Conservation (phyloP, 352 stramenopile genomes). For the Pythium vanterpoolii region DNA sequence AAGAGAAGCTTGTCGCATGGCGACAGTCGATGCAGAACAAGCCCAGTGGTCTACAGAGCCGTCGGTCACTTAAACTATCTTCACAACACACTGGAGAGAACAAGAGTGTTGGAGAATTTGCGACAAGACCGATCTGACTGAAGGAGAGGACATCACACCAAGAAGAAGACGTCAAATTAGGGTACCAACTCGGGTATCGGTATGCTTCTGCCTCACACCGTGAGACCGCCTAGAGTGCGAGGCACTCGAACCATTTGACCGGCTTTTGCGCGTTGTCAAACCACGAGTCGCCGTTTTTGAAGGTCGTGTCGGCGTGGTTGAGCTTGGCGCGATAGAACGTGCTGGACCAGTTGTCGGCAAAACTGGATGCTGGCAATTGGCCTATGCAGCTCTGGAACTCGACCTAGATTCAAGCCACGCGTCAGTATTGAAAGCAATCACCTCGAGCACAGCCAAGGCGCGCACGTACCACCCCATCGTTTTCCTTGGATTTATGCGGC, state of each 20-base stretch:
- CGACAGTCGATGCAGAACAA: slow-evolving; percentile 5
- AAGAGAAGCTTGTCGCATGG: slow-evolving; percentile 6
- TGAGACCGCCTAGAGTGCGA: slow-evolving; percentile 19
- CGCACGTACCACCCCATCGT: slow-evolving; percentile 46
- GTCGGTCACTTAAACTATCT: not conserved
- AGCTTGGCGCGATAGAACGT: slow-evolving; percentile 52
- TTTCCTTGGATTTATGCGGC: slow-evolving; percentile 45
- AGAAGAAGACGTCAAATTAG: not conserved
- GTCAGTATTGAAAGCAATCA: not conserved
- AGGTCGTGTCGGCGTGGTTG: slow-evolving; percentile 56
- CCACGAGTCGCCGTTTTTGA: slow-evolving; percentile 52
- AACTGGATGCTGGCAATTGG: slow-evolving; percentile 31
- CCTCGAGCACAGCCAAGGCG: not conserved
- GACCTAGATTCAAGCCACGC: slow-evolving; percentile 28
- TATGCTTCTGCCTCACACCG: no score
- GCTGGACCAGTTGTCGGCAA: slow-evolving; percentile 32
- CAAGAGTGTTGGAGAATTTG: not conserved
- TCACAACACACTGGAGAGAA: not conserved
- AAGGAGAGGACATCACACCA: not conserved
- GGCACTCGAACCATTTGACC: slow-evolving; percentile 61
- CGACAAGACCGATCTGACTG: not conserved
- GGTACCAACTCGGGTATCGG: no score
- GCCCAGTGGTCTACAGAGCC: not conserved
- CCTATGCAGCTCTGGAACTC: slow-evolving; percentile 57
- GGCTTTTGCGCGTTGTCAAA: slow-evolving; percentile 51